Evolutionary conservation across 306 rosid species (phyloP).

Genomic region (Senna siamea): DNA sequence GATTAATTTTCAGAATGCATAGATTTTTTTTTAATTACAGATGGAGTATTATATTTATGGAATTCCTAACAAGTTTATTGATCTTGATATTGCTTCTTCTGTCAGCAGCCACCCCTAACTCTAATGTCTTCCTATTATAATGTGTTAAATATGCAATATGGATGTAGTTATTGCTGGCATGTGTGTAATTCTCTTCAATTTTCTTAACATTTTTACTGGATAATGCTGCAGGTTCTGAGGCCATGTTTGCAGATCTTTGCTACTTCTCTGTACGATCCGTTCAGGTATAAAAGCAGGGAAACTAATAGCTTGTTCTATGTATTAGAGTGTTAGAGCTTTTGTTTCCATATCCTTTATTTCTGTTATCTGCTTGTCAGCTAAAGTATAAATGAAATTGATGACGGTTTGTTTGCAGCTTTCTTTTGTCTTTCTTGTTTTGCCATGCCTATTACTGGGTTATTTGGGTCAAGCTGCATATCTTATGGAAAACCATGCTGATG

Average conservation of each 20-base stretch:
- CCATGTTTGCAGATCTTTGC: conserved; percentile 99
- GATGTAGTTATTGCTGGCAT: not conserved
- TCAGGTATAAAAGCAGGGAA: conserved; percentile 66
- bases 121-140: conserved; percentile 2
- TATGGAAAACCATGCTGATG: conserved; percentile 64
- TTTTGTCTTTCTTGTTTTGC: conserved; percentile 89
- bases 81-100: not conserved
- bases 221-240: conserved; percentile 88
- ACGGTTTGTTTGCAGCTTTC: conserved; percentile 79
- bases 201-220: conserved; percentile 22
- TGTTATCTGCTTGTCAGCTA: conserved; percentile 18
- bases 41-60: not conserved
- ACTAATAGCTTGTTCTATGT: conserved; percentile 27
- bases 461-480: conserved; percentile 99
- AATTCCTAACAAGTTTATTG: not conserved
- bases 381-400: conserved; percentile 31
- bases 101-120: not conserved
- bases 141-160: conserved; percentile 15
- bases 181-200: conserved; percentile 20
- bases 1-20: not conserved
- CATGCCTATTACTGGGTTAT: conserved; percentile 93
- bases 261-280: conserved; percentile 91
- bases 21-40: not conserved
- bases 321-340: conserved; percentile 3
- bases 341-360: conserved; percentile 25